Base-by-base conservation (phyloP, 2,329 filamentous ascomycete species). In the Pleoardoris graminearum region DNA sequence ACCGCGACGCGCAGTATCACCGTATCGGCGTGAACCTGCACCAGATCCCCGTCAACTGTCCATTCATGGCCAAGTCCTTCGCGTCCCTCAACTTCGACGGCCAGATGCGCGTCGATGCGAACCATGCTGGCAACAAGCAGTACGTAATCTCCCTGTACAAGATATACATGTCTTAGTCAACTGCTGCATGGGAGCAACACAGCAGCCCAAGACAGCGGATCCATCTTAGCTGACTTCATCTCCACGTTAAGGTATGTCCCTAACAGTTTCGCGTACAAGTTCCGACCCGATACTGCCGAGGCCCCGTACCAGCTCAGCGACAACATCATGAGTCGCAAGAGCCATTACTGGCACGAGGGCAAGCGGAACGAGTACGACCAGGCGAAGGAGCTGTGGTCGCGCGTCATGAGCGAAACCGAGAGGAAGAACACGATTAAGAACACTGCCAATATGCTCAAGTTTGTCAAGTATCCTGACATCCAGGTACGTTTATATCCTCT, bases 271-370 rank as follows among this genome's bases (percentile, higher is more conserved):
- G 66, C 71, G 8, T 66, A 80, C 67, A 80, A 80, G 55, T 82
- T 81, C 75, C 72, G 79, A 8, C 77, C 78, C 0, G 80, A 82
- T 53, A 69, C 70, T 1, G 80, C 79, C 1, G 80, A 83, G 59
- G 74, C 77, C 1, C 77, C 79, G 0, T 81, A 80, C 60, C 67
- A 71, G 22, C 77, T 82, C 11, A 71, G 71, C 22, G 79, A 83
- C 65, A 78, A 77, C 51, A 68, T 81, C 32, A 73, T 81, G 36
- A 76, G 75, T 54, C 75, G 80, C 44, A 81, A 82, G 70, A 78
- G 76, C 57, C 79, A 83, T 60, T 81, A 78, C 68, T 81, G 75
- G 72, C 80, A 82, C 58, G 80, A 83, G 61, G 80, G 79, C 17
- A 79, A 79, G 65, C 72, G 72, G 59, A 78, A 68, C 55, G 80